These are phyloP conservation scores for Abelmoschus esculentus DNA, from an alignment of 345 rosid species.

Conservation along the genomic window DNA sequence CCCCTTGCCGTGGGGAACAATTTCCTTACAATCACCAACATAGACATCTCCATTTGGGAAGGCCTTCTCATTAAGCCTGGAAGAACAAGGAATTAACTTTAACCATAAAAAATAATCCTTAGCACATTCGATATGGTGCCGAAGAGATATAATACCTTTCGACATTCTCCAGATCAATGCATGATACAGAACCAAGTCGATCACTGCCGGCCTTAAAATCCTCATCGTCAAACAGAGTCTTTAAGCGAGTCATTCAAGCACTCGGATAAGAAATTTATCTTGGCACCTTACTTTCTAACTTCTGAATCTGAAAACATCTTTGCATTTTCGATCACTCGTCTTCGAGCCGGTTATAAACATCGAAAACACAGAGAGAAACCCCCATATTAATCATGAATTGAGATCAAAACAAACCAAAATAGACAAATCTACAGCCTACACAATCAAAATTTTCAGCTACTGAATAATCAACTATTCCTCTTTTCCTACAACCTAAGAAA, in stretches of 20 bases:
- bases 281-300: background rate
- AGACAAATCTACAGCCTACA: background rate
- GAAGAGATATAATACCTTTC: constrained; percentile 10
- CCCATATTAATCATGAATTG: background rate
- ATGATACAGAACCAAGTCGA: background rate
- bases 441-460: background rate
- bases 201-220: background rate
- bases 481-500: background rate
- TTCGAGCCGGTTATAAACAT: background rate
- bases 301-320: background rate
- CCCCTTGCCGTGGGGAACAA: constrained; percentile 68
- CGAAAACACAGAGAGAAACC: background rate
- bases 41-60: constrained; percentile 68
- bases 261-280: background rate
- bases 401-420: background rate
- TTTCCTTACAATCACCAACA: constrained; percentile 51
- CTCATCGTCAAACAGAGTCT: constrained; percentile 7
- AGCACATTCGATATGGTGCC: background rate
- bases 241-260: constrained; percentile 10
- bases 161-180: background rate
- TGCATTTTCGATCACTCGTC: background rate
- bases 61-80: constrained; percentile 37
- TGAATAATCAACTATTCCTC: background rate
- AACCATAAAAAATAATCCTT: background rate
- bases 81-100: constrained; percentile 4